Base-by-base conservation (phyloP, 257 asterid species). In the Fraxinus anomala region DNA sequence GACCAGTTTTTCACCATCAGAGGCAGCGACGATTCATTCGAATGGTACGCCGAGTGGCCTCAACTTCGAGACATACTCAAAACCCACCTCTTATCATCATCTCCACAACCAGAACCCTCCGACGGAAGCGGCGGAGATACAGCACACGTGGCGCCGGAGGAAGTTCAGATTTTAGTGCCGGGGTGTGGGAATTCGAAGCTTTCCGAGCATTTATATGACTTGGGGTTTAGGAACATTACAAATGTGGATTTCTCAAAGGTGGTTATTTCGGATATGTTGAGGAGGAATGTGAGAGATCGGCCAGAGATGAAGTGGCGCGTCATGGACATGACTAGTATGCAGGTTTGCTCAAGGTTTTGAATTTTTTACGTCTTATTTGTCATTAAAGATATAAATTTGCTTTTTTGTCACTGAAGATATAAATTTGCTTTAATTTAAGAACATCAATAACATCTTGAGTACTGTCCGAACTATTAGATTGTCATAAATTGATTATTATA, bases 101-200 rank as follows among this genome's bases (percentile, higher is more conserved):
- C 80, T 8, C 8, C 79, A 13, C 68, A 10, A 42, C 56, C 56
- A 34, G 67, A 30, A 61, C 40, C 83, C 23, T 63, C 68, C 16
- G 68, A 14, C 13, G 34, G 6, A 63, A 63, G 34, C 31, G 70
- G 30, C 56, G 72, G 54, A n/a, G 51, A 24, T 44, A 39, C 47
- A 12, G 21, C 37, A 44, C 61, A 39, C 12, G 68, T 28, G 59
- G 70, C 44, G 66, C 77, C 76, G 33, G 76, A 77, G 77, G 84
- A 85, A 69, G 13, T 85, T 72, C 87, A 79, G 42, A 81, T 96
- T 47, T 84, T 96, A 77, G 94, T 96, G 26, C 99, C 99, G 0
- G 98, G 97, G 0, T 96, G 99, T 82, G 99, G 99, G n/a, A 96
- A 91, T 87, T 96, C 99, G 70, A 88, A 37, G 85, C 91, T 96